A percentile compares a stretch with the other conserved stretches of the same genome.
Conservation (phyloP, 1,284 basidiomycete species). For the Vanrija pseudolonga region DNA sequence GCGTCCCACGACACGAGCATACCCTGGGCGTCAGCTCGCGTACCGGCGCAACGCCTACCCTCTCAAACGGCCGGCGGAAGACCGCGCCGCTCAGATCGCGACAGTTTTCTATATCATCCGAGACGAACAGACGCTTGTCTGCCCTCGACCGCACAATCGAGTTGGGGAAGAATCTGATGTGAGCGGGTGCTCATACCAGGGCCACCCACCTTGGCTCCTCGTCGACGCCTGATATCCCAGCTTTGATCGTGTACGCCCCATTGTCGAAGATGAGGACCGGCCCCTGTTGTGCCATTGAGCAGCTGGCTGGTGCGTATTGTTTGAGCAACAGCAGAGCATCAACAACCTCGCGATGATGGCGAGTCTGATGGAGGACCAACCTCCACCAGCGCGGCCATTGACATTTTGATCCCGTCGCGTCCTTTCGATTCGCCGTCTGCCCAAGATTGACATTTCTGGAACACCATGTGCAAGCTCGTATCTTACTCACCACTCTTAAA, state of each 20-base stretch:
- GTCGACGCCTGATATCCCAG: conserved; percentile 55
- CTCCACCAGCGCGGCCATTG: too few relatives aligned
- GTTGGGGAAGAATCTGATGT: conserved; percentile 65
- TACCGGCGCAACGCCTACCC: conserved; percentile 54
- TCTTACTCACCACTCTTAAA: too few relatives aligned
- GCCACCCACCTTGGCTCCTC: conserved; percentile 39
- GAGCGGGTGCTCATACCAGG: not conserved
- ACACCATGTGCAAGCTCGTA: too few relatives aligned
- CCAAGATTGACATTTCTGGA: too few relatives aligned
- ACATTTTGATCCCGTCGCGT: too few relatives aligned
- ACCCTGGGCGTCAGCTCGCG: conserved; percentile 57
- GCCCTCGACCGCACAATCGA: conserved; percentile 73
- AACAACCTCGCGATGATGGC: too few relatives aligned
- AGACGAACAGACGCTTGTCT: conserved; percentile 73
- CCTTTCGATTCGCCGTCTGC: too few relatives aligned
- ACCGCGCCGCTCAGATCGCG: conserved; percentile 71
- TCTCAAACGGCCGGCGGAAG: conserved; percentile 78
- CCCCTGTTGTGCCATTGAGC: too few relatives aligned
- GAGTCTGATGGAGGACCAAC: too few relatives aligned
- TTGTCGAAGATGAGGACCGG: conserved; percentile 73
- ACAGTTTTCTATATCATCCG: conserved; percentile 72
- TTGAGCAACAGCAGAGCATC: too few relatives aligned
- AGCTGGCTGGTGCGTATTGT: too few relatives aligned
- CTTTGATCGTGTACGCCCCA: conserved; percentile 75
- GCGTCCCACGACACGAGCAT: conserved; percentile 88